phyloP scores from a whole-genome alignment of 257 asterid species.

The Penstemon eatonii region DNA sequence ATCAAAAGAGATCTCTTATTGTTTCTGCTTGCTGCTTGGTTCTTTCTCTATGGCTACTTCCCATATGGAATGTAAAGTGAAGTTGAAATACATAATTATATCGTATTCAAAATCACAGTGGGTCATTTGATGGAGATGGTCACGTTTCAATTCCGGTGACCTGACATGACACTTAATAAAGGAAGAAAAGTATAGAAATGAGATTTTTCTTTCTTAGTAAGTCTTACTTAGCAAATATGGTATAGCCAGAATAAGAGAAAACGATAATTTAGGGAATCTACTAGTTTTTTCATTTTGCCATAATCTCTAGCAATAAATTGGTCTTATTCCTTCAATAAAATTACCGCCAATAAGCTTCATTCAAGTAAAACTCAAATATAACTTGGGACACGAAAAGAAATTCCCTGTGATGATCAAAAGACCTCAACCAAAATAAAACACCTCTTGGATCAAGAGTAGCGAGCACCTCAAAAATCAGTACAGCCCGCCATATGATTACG shows the following conservation, averaged over 20 bases:
- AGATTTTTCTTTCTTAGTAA: not conserved
- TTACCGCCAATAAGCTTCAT: not conserved
- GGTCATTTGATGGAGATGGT: too few relatives aligned
- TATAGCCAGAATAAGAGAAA: not conserved
- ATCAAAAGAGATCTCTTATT: too few relatives aligned
- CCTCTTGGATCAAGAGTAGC: not conserved
- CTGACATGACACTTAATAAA: not conserved
- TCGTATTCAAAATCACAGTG: not conserved
- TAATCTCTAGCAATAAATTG: too few relatives aligned
- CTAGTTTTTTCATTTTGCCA: too few relatives aligned
- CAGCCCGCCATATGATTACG: not conserved
- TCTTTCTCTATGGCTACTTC: too few relatives aligned
- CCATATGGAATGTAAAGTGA: not conserved
- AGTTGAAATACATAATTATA: too few relatives aligned
- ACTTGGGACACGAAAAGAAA: not conserved
- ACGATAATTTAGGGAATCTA: not conserved
- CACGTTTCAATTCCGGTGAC: not conserved
- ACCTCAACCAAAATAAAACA: not conserved
- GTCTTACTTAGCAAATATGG: not conserved
- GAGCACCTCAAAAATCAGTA: not conserved
- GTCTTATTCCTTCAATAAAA: not conserved
- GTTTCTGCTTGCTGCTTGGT: too few relatives aligned
- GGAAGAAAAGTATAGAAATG: too few relatives aligned
- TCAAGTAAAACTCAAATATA: not conserved
- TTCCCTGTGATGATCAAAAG: not conserved